Evolutionary conservation across 495 filamentous ascomycete species (phyloP), one percentile per base, ranked within the genome.

Genomic region (Penicillium lagena): DNA sequence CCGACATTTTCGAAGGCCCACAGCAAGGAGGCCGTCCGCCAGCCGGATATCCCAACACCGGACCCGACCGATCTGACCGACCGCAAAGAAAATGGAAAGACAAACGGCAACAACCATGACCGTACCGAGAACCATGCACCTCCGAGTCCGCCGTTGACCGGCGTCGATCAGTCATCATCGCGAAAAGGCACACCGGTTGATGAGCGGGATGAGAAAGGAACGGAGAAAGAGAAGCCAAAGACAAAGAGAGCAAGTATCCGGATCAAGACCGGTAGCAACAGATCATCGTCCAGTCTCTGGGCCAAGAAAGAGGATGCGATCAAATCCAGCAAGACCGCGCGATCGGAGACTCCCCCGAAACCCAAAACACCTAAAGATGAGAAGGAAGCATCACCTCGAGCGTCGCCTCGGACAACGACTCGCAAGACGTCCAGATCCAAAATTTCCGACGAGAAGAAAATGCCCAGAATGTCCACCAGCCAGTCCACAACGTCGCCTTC

Each of bases 1-100:
- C 90, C 90, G 5, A 75, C 70, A 12, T 93, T 95, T 68, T 90
- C 85, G 57, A 95, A 95, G 62, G 82, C 83, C 31, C 85, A 94
- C 59, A 93, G 87, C 76, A 91, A 88, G 60, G 89, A 94, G 59
- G 75, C 79, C 38, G 72, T 94, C 32, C 80, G 76, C 59, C 74
- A 75, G 51, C 80, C 82, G 44, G 77, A 81, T 50, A 83, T 82
- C 29, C 82, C 80, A 44, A 93, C 88, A 0, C 88, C 88, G 12
- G 86, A 90, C 43, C 72, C 85, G 29, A 93, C 88, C 32, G 88
- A 93, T 54, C 57, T 90, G 9, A 81, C 83, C 30, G 67, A 75
- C 40, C 69, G 63, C 39, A 69, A 76, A 17, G 60, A 67, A 13
- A 52, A 59, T 44, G 54, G 35, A 30, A 56, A 59, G 40, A 52